Percentiles rank a stretch among this genome's conserved stretches.
phyloP scores from a whole-genome alignment of 1,284 basidiomycete genomes.

The Austroboletus niveus region DNA sequence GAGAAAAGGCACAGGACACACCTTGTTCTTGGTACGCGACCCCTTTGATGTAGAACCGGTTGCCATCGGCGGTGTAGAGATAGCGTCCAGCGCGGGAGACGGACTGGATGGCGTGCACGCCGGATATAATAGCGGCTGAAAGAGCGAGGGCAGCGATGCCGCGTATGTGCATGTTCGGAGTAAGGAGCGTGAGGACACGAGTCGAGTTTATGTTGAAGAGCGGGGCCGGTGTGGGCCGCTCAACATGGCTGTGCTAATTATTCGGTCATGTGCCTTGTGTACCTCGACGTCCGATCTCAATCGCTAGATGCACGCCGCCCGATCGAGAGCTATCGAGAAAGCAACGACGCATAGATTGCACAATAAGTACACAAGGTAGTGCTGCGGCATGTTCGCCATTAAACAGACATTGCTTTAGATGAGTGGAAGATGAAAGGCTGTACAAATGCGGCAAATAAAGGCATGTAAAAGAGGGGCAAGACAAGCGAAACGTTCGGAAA shows the following conservation, averaged over 20 bases:
- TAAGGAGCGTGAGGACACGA: no score
- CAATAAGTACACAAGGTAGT: conserved; percentile 39
- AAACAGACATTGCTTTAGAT: conserved; percentile 41
- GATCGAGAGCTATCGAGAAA: conserved; percentile 7
- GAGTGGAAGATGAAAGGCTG: conserved; percentile 40
- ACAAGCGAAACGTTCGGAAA: conserved; percentile 43
- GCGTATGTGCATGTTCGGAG: conserved; percentile 21
- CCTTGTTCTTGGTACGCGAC: conserved; percentile 90
- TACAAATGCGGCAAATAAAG: conserved; percentile 55
- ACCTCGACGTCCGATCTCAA: no score
- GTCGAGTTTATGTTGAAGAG: no score
- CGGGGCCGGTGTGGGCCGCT: no score
- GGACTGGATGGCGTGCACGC: conserved; percentile 54
- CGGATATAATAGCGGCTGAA: conserved; percentile 32
- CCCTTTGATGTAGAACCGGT: conserved; percentile 88
- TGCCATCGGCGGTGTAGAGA: conserved; percentile 72
- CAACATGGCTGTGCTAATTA: no score
- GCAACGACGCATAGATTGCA: conserved; percentile 36
- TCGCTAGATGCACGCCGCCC: neutral
- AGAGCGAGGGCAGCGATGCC: conserved; percentile 15
- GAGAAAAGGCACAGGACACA: conserved; percentile 22
- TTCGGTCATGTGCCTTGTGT: no score
- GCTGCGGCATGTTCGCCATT: conserved; percentile 37
- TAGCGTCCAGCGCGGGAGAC: conserved; percentile 72
- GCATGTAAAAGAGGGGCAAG: conserved; percentile 35